Base-by-base conservation (phyloP, 2,329 filamentous ascomycete genomes). In the Fusarium palustre region DNA sequence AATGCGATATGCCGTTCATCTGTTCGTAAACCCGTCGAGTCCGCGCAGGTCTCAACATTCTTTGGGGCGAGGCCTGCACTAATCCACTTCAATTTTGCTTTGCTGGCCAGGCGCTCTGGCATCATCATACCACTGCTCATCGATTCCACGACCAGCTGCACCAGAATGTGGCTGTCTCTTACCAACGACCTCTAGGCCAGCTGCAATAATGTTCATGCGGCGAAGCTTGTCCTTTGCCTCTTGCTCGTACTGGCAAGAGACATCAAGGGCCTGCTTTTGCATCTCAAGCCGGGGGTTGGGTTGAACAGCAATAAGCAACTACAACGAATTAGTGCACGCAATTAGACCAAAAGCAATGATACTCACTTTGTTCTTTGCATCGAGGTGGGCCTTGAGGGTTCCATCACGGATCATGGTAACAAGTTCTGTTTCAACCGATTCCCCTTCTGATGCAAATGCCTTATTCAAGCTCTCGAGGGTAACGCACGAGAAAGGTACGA, bases 401-500 rank as follows among this genome's bases (percentile, higher is more conserved):
- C 90, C 89, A 15, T 85, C 83, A 53, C 90, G 85, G 73, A 99
- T 97, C 88, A 98, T 92, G 1, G 79, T 78, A 30, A 91, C 86
- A 33, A 98, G 84, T 79, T 99, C 96, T 25, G 85, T 81, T 73
- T 94, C 90, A 47, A 95, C 89, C 6, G 87, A 85, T 65, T 85
- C 81, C 6, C 86, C 87, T 1, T 87, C 82, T 4, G 85, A 82
- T 0, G 88, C 89, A 78, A 99, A 98, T 3, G 92, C 90, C 36
- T 86, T 84, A 11, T 92, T 89, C 83, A 99, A 88, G 64, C 89
- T 93, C 22, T 90, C 86, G 7, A 98, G 84, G 1, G 92, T 94
- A 65, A 97, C 93, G 70, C 90, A 91, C 42, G 91, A 97, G 79
- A 97, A 99, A 0, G 96, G 94, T 25, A 93, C 86, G 73, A 97